phyloP scores from a whole-genome alignment of 73 alveolate genomes.

The Paramecium caudatum region DNA sequence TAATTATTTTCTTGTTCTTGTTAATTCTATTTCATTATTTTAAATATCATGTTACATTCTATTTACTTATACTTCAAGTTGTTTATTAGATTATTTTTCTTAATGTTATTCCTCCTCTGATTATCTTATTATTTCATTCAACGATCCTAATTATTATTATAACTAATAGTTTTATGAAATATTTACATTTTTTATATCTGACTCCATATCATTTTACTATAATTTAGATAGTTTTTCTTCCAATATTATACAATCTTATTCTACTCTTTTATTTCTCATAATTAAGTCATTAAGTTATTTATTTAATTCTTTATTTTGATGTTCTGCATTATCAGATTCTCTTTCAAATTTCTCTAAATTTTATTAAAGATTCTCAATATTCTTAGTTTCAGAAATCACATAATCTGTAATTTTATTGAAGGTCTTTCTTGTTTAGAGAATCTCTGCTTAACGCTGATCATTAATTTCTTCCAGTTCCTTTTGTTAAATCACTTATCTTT shows the following conservation, averaged over 20 bases:
- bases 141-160: background rate
- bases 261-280: background rate
- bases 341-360: conserved; percentile 1
- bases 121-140: background rate
- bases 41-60: background rate
- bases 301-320: background rate
- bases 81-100: background rate
- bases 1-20: background rate
- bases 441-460: conserved; percentile 38
- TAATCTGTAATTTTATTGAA: conserved; percentile 22
- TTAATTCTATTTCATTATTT: background rate
- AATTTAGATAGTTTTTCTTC: background rate
- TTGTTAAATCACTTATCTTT: background rate
- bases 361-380: background rate
- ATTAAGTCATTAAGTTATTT: background rate
- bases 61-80: background rate
- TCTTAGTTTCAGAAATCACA: background rate
- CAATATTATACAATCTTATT: conserved; percentile 38
- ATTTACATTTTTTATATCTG: background rate
- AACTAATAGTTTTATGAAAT: background rate
- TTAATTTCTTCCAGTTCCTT: conserved; percentile 41
- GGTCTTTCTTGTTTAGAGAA: background rate
- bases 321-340: conserved; percentile 27
- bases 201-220: background rate
- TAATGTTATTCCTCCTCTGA: background rate